A percentile compares a stretch with the other conserved stretches of the same genome.
Conservation (phyloP, 75 land plant species). For the Cryptomeria japonica region DNA sequence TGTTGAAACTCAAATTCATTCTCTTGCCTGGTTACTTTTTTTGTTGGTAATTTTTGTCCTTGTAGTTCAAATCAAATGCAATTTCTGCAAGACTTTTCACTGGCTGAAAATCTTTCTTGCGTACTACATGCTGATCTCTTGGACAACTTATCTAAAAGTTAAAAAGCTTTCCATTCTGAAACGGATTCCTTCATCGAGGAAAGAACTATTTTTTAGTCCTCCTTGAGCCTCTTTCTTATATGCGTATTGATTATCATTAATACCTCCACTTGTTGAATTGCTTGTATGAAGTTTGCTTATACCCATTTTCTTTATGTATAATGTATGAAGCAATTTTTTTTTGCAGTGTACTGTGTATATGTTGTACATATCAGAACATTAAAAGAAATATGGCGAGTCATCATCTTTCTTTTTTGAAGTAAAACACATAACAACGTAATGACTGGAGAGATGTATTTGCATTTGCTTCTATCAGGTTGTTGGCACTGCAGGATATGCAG, state of each 20-base stretch:
- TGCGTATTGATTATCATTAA: neutral
- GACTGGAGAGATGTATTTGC: neutral
- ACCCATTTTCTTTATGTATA: neutral
- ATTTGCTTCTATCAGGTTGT: conserved; percentile 53
- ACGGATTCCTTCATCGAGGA: neutral
- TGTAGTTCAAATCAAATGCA: neutral
- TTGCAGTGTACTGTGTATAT: neutral
- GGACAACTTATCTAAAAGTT: neutral
- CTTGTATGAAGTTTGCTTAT: neutral
- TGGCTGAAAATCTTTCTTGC: neutral
- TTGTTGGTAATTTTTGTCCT: neutral
- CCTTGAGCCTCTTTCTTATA: neutral
- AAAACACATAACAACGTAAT: neutral
- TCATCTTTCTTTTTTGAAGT: neutral
- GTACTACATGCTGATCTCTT: neutral
- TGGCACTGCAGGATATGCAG: conserved; percentile 86
- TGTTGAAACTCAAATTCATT: neutral
- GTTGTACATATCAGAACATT: neutral
- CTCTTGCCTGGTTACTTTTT: neutral
- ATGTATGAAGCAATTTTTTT: neutral
- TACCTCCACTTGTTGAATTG: neutral
- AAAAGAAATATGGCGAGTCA: neutral
- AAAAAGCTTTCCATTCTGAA: neutral
- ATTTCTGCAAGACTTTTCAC: neutral
- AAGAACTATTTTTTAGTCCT: neutral